Conservation (phyloP, 164 flowering plant genomes). For the Dillenia turbinata region DNA sequence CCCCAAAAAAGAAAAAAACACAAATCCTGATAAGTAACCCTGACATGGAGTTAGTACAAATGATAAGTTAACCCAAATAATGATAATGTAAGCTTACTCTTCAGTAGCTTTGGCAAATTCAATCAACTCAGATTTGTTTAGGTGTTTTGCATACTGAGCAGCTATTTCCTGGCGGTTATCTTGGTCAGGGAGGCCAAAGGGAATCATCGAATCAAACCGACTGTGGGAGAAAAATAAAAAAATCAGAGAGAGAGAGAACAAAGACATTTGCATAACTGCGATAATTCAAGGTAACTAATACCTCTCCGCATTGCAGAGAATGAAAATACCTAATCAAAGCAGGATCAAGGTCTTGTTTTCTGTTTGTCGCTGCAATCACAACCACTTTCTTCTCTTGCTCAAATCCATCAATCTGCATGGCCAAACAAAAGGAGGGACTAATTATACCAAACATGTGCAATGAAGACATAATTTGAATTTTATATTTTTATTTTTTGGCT, state of each 20-base stretch:
- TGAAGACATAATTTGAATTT: no score
- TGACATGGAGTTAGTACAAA: no score
- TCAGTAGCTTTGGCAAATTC: conserved; percentile 65
- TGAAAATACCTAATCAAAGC: conserved; percentile 73
- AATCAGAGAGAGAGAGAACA: background rate
- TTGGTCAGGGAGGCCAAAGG: conserved; percentile 82
- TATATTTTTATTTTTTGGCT: no score
- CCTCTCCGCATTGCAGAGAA: background rate
- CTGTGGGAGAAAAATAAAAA: conserved; percentile 30
- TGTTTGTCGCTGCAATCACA: conserved; percentile 97
- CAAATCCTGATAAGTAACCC: no score
- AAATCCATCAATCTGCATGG: conserved; percentile 83
- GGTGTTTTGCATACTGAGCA: conserved; percentile 90
- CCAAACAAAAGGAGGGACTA: background rate
- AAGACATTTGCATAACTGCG: background rate
- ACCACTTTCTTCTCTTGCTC: conserved; percentile 91
- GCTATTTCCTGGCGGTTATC: conserved; percentile 67
- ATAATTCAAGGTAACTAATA: background rate
- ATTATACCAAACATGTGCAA: no score
- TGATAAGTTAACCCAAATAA: no score
- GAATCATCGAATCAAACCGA: conserved; percentile 83
- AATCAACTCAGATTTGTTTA: conserved; percentile 52
- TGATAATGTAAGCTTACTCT: conserved; percentile 41
- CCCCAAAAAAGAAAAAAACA: no score
- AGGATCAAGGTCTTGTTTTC: conserved; percentile 98